Conservation (phyloP, 192 early-diverging fungal species). For the Podila clonocystis region DNA sequence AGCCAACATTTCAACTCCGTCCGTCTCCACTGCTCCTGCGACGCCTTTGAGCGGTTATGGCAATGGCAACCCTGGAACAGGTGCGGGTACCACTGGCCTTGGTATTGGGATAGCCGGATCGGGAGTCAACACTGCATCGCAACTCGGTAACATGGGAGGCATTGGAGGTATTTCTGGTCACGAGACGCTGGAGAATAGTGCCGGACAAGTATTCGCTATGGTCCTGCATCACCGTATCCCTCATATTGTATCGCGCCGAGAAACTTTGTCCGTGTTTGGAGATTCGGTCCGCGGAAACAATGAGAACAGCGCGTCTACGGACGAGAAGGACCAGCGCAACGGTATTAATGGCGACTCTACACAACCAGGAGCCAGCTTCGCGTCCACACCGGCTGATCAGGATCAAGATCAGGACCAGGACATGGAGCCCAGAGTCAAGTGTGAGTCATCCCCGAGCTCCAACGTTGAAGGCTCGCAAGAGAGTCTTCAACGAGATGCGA, state of each 20-base stretch:
- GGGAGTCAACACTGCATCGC: not conserved
- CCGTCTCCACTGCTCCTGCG: slow-evolving; percentile 3
- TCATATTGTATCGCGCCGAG: slow-evolving; percentile 47
- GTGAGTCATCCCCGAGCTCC: slow-evolving; percentile 1
- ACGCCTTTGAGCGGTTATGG: slow-evolving; percentile 4
- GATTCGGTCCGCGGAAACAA: not conserved
- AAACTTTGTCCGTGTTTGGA: slow-evolving; percentile 2
- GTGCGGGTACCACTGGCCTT: slow-evolving; percentile 1
- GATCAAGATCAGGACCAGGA: slow-evolving; percentile 10
- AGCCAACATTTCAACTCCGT: slow-evolving; percentile 15
- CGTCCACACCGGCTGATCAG: not conserved
- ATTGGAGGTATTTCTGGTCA: slow-evolving; percentile 23
- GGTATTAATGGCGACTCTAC: not conserved
- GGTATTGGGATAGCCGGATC: slow-evolving; percentile 7
- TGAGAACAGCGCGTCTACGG: not conserved
- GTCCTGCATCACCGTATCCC: slow-evolving; percentile 63
- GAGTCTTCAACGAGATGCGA: slow-evolving; percentile 12
- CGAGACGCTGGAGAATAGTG: slow-evolving; percentile 31
- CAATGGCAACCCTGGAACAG: not conserved
- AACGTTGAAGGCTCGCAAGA: slow-evolving; percentile 6
- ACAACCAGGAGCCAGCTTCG: not conserved
- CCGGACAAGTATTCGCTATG: slow-evolving; percentile 54
- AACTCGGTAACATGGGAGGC: slow-evolving; percentile 18
- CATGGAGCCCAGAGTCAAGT: slow-evolving; percentile 10
- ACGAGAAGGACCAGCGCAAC: not conserved